Conservation (phyloP, 2,329 filamentous ascomycete genomes). For the Penicillium psychrosexuale region DNA sequence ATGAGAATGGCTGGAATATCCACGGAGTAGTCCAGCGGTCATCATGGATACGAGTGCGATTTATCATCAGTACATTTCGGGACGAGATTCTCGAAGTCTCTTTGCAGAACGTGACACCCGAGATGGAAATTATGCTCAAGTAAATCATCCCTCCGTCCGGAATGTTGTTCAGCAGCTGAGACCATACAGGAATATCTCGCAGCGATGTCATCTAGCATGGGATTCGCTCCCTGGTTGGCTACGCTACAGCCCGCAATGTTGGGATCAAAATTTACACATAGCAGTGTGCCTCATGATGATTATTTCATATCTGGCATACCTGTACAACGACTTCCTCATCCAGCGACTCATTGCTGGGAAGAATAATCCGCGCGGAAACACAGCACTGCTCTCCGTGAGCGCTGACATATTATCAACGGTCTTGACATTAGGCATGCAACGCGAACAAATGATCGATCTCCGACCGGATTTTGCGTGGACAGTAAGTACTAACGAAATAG, state of each 20-base stretch:
- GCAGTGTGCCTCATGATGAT: conserved; percentile 34
- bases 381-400: conserved; percentile 21
- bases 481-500: conserved; percentile 7
- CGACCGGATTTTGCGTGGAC: conserved; percentile 23
- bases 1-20: conserved; percentile 22
- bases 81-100: conserved; percentile 30
- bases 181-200: conserved; percentile 20
- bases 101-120: conserved; percentile 12
- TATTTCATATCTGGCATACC: conserved; percentile 24
- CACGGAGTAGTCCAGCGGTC: conserved; percentile 16
- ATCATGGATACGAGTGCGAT: conserved; percentile 26
- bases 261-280: conserved; percentile 20
- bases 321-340: conserved; percentile 30
- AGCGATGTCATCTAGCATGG: conserved; percentile 23
- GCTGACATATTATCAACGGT: conserved; percentile 25
- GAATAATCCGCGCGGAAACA: conserved; percentile 18
- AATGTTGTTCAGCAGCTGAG: background rate
- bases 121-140: conserved; percentile 17
- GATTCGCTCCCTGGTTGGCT: conserved; percentile 20
- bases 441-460: conserved; percentile 24
- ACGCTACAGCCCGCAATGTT: conserved; percentile 20
- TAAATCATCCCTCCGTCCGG: background rate
- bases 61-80: conserved; percentile 25
- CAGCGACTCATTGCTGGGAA: conserved; percentile 26
- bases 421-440: conserved; percentile 19